These are phyloP conservation scores for Neurospora sp. DNA, from an alignment of 495 filamentous ascomycete species.

Conservation along the genomic window DNA sequence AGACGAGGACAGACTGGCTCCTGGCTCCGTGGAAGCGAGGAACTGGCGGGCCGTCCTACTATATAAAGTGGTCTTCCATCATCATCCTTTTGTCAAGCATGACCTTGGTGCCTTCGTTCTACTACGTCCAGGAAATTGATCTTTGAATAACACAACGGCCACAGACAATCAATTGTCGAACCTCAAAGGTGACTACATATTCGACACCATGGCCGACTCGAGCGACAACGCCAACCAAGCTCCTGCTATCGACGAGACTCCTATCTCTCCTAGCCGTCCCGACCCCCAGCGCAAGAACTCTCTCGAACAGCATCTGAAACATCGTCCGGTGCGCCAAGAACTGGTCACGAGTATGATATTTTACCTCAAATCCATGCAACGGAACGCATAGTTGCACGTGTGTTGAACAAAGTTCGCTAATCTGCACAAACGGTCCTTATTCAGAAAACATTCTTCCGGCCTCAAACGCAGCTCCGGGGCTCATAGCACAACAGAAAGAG, in stretches of 20 bases:
- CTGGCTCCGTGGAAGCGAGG: neutral
- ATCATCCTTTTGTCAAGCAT: neutral
- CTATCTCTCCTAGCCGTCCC: constrained; percentile 52
- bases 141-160: neutral
- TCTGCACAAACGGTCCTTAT: neutral
- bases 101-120: neutral
- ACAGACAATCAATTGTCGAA: neutral
- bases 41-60: neutral
- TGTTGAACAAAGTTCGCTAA: neutral
- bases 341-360: constrained; percentile 64
- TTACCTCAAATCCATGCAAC: neutral
- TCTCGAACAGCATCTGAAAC: constrained; percentile 76
- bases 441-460: constrained; percentile 73
- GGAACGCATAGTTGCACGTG: neutral
- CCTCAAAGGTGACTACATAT: neutral
- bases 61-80: neutral
- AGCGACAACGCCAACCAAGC: constrained; percentile 10
- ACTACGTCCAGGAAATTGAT: neutral
- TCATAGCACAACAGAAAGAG: constrained; percentile 69
- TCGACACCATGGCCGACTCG: constrained; percentile 30
- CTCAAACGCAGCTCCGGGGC: constrained; percentile 59
- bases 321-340: constrained; percentile 69
- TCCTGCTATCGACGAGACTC: constrained; percentile 35
- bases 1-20: neutral
- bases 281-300: constrained; percentile 64